A percentile compares a stretch with the other conserved stretches of the same genome.
Evolutionary conservation across 495 filamentous ascomycete species (phyloP).

Genomic region (Penicillium macrosclerotiorum): DNA sequence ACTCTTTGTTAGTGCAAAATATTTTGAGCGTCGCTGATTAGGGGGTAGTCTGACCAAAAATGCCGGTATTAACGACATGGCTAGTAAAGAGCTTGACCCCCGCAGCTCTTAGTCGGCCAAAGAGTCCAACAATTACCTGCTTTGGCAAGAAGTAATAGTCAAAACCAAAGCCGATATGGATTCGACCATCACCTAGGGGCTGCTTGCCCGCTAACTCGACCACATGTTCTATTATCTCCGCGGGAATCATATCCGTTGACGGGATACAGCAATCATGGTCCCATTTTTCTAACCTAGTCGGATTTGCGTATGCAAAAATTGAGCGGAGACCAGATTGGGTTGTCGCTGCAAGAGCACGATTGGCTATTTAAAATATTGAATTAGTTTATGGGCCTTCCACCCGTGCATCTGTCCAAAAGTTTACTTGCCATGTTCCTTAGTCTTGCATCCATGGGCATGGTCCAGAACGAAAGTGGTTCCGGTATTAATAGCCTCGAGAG

Average conservation of each 20-base stretch:
- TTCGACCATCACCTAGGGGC: constrained; percentile 38
- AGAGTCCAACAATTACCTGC: constrained; percentile 30
- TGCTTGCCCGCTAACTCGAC: constrained; percentile 25
- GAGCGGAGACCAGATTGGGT: constrained; percentile 46
- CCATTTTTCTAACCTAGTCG: constrained; percentile 30
- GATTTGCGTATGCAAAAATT: constrained; percentile 46
- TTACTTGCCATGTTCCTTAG: constrained; percentile 39
- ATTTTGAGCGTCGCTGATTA: background rate
- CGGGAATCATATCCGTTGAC: no score
- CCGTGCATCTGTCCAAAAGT: background rate
- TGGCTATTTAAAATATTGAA: constrained; percentile 17
- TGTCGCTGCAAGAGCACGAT: constrained; percentile 38
- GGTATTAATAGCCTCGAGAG: constrained; percentile 50
- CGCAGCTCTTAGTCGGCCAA: constrained; percentile 21
- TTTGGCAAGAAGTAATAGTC: constrained; percentile 36
- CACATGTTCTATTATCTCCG: constrained; percentile 34
- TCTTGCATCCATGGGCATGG: constrained; percentile 51
- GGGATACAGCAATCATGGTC: no score
- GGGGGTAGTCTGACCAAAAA: constrained; percentile 4
- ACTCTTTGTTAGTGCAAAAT: background rate
- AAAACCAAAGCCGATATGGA: constrained; percentile 42
- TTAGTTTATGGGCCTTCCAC: background rate
- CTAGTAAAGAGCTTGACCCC: constrained; percentile 37
- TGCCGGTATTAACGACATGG: constrained; percentile 27
- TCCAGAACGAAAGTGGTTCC: constrained; percentile 60